Conservation (phyloP, 306 rosid genomes). For the Lagenaria siceraria region DNA sequence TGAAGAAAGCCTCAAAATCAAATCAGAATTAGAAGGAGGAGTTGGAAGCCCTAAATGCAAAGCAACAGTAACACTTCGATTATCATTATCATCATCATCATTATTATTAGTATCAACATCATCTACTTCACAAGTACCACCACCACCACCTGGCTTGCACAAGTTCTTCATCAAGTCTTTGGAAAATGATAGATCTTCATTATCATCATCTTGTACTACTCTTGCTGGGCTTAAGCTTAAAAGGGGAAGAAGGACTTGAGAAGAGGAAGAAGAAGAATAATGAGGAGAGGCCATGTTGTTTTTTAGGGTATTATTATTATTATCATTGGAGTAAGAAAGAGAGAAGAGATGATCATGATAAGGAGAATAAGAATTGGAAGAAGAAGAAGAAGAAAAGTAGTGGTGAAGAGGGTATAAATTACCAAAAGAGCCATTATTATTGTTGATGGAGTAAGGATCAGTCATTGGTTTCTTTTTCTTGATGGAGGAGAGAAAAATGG, state of each 20-base stretch:
- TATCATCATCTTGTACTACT: too few relatives aligned
- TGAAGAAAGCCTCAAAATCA: conserved; percentile 34
- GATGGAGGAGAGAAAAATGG: not conserved
- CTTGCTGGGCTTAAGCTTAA: not conserved
- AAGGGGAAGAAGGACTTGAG: conserved; percentile 4
- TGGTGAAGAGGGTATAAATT: not conserved
- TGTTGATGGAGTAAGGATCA: not conserved
- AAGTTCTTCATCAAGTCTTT: too few relatives aligned
- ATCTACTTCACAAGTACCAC: too few relatives aligned
- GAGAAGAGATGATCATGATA: not conserved
- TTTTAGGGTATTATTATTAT: not conserved
- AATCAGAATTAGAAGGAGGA: conserved; percentile 29
- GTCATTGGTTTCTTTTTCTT: not conserved
- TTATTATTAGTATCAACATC: too few relatives aligned
- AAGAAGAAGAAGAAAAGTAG: not conserved
- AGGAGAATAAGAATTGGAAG: not conserved
- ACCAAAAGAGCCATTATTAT: not conserved
- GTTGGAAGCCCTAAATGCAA: conserved; percentile 81
- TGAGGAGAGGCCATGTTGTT: not conserved
- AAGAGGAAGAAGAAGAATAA: not conserved
- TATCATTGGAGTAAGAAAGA: not conserved
- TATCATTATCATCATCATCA: not conserved
- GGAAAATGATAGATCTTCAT: not conserved
- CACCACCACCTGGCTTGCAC: too few relatives aligned
- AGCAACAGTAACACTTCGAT: conserved; percentile 40